These are phyloP conservation scores for Pholiota molesta DNA, from an alignment of 768 basidiomycete species.

Conservation along the genomic window DNA sequence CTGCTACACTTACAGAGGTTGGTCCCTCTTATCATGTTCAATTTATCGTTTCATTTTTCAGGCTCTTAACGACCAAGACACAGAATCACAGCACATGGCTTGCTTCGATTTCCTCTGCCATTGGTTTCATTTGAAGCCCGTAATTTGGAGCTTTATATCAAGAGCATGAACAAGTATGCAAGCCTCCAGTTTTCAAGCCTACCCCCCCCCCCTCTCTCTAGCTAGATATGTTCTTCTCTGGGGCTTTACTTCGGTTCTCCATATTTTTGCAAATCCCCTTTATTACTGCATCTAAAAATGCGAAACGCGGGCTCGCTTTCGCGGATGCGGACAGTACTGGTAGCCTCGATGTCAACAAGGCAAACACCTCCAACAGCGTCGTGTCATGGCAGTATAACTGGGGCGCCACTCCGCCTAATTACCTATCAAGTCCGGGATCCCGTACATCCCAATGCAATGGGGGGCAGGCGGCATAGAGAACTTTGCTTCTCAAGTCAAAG, in stretches of 20 bases:
- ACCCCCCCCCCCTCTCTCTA: background rate
- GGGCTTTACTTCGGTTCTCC: background rate
- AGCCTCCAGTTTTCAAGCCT: background rate
- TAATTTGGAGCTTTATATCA: background rate
- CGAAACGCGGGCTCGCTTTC: constrained; percentile 39
- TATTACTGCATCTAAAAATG: constrained; percentile 31
- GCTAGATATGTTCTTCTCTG: background rate
- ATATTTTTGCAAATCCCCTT: background rate
- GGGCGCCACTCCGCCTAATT: constrained; percentile 38
- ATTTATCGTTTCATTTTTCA: background rate
- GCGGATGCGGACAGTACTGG: constrained; percentile 26
- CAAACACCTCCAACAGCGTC: constrained; percentile 30
- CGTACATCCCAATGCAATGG: constrained; percentile 45
- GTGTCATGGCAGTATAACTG: constrained; percentile 45
- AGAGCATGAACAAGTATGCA: no score
- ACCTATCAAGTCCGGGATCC: constrained; percentile 32
- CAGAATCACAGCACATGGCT: background rate
- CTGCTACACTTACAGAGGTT: no score
- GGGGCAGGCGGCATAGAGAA: constrained; percentile 31
- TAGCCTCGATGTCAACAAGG: constrained; percentile 28
- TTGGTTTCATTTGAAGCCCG: background rate
- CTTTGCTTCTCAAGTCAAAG: constrained; percentile 27
- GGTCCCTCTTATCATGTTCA: background rate
- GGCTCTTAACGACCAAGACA: background rate
- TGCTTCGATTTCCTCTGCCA: background rate